Evolutionary conservation across 352 stramenopile species (phyloP).

Genomic region (Phytophthora constricta): DNA sequence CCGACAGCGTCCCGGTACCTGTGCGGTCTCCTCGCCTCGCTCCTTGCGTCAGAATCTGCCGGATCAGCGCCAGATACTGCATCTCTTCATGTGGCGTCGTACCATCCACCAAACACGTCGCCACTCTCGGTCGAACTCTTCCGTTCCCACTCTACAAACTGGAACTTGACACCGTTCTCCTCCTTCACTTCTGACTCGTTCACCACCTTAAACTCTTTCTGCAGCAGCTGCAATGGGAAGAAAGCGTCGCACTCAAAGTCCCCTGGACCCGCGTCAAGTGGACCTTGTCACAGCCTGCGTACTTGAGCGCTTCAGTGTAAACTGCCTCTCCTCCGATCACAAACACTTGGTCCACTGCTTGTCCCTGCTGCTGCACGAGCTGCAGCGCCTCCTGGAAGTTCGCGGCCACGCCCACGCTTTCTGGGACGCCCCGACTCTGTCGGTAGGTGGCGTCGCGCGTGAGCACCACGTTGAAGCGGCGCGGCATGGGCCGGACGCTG

Average conservation of each 20-base stretch:
- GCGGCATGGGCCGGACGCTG: conserved; percentile 95
- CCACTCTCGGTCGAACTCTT: no score
- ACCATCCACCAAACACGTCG: conserved; percentile 23
- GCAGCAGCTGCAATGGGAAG: conserved; percentile 84
- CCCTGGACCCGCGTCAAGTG: conserved; percentile 93
- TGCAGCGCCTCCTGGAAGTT: conserved; percentile 93
- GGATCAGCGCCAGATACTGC: conserved; percentile 94
- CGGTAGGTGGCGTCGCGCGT: conserved; percentile 78
- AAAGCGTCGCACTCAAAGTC: conserved; percentile 92
- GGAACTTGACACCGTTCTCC: conserved; percentile 82
- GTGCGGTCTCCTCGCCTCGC: conserved; percentile 96
- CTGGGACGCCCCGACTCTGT: conserved; percentile 49
- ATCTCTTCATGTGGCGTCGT: conserved; percentile 62
- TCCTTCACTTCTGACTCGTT: conserved; percentile 63
- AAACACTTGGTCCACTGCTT: conserved; percentile 94
- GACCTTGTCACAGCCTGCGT: conserved; percentile 85
- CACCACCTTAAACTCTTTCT: conserved; percentile 53
- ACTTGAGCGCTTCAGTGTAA: conserved; percentile 93
- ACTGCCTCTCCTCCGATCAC: conserved; percentile 97
- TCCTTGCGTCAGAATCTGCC: conserved; percentile 96
- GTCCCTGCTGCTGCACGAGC: conserved; percentile 67
- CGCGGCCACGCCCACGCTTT: conserved; percentile 85
- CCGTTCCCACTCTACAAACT: conserved; percentile 75
- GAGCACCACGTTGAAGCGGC: conserved; percentile 97
- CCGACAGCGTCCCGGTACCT: conserved; percentile 97